Evolutionary conservation across 306 rosid genomes (phyloP).

Genomic region (Ochetophila trinervis): DNA sequence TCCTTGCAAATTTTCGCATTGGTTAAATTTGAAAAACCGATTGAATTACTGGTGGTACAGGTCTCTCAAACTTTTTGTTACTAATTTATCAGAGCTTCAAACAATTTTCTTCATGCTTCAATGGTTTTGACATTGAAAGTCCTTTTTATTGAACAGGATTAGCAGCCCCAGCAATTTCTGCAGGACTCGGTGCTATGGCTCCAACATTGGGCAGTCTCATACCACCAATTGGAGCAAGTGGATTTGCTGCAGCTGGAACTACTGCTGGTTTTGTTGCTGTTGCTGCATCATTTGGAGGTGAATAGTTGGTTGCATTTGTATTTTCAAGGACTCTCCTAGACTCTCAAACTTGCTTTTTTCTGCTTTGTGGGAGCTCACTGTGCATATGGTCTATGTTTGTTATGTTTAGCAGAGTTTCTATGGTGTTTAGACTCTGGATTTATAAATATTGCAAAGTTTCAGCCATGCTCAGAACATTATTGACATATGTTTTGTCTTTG

Average conservation of each 20-base stretch:
- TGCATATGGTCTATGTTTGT: too few relatives aligned
- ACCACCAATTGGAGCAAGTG: slow-evolving; percentile 86
- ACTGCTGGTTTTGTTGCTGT: slow-evolving; percentile 97
- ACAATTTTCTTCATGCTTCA: slow-evolving; percentile 13
- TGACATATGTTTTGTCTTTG: too few relatives aligned
- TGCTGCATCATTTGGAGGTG: slow-evolving; percentile 98
- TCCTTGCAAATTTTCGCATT: not conserved
- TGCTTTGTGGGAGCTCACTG: too few relatives aligned
- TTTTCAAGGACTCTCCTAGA: slow-evolving; percentile 9
- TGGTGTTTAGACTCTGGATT: too few relatives aligned
- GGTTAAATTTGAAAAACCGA: not conserved
- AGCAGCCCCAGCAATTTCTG: slow-evolving; percentile 97
- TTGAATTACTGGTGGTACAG: slow-evolving; percentile 71
- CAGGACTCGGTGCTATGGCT: slow-evolving; percentile 88
- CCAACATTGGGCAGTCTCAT: slow-evolving; percentile 88
- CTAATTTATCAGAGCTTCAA: slow-evolving; percentile 6
- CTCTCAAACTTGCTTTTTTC: slow-evolving; percentile 7
- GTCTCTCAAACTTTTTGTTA: slow-evolving; percentile 19
- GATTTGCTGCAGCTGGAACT: slow-evolving; percentile 91
- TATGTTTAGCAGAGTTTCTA: too few relatives aligned
- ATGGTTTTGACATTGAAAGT: slow-evolving; percentile 15
- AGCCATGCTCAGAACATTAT: too few relatives aligned
- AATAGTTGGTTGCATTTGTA: slow-evolving; percentile 18
- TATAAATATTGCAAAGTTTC: too few relatives aligned
- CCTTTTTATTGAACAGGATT: slow-evolving; percentile 58